Evolutionary conservation across 2,329 filamentous ascomycete genomes (phyloP).

Genomic region (Aspergillus persii): DNA sequence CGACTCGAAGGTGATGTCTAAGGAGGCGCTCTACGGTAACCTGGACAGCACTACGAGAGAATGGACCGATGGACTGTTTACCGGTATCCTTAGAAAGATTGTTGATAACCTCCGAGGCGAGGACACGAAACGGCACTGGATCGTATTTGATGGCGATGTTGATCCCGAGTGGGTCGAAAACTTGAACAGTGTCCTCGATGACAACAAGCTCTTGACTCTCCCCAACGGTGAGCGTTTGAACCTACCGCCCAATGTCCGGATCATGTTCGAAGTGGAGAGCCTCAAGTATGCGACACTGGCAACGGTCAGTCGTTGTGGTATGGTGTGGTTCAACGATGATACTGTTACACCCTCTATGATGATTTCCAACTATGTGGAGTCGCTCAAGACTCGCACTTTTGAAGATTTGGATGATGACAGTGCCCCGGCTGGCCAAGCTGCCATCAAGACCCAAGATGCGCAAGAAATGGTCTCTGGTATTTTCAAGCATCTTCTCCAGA

Average conservation of each 20-base stretch:
- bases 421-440: constrained; percentile 69
- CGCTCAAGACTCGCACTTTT: constrained; percentile 77
- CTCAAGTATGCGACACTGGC: constrained; percentile 96
- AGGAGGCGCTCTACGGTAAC: constrained; percentile 93
- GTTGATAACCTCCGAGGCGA: constrained; percentile 98
- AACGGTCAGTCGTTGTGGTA: constrained; percentile 98
- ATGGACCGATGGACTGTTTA: constrained; percentile 98
- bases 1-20: constrained; percentile 99
- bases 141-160: constrained; percentile 98
- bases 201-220: constrained; percentile 95
- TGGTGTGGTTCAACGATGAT: constrained; percentile 99
- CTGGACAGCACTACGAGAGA: constrained; percentile 95
- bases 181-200: constrained; percentile 97
- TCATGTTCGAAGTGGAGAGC: constrained; percentile 99
- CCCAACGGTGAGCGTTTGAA: constrained; percentile 98
- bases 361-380: constrained; percentile 84
- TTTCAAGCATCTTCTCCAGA: constrained; percentile 70
- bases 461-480: constrained; percentile 79
- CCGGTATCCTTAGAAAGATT: constrained; percentile 95
- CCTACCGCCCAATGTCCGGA: constrained; percentile 88
- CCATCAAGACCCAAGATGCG: constrained; percentile 73
- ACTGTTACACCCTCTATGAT: constrained; percentile 92
- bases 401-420: constrained; percentile 95
- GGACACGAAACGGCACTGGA: constrained; percentile 96
- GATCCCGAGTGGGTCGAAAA: constrained; percentile 99